A percentile compares a stretch with the other conserved stretches of the same genome.
phyloP scores from a whole-genome alignment of 768 basidiomycete genomes.

The Auriscalpium vulgare region DNA sequence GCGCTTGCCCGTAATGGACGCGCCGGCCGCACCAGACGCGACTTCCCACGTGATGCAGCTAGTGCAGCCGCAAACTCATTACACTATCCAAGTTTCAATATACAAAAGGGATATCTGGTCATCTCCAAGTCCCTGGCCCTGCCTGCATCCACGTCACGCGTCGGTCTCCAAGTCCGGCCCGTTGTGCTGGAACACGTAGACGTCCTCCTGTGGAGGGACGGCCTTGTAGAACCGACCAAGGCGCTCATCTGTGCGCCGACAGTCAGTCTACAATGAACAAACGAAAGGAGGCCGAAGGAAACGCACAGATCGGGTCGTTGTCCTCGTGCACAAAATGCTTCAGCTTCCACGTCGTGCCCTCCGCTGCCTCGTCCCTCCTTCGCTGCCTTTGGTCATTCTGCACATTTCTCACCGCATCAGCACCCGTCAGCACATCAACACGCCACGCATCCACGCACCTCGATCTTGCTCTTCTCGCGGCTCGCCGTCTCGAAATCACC shows the following conservation, averaged over 20 bases:
- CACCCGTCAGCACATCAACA: background rate
- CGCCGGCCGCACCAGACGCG: too few relatives aligned
- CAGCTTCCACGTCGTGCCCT: slow-evolving; percentile 64
- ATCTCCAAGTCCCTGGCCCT: too few relatives aligned
- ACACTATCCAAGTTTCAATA: too few relatives aligned
- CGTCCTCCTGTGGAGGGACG: slow-evolving; percentile 65
- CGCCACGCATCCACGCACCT: slow-evolving; percentile 38
- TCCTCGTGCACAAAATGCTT: slow-evolving; percentile 71
- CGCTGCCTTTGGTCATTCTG: slow-evolving; percentile 91
- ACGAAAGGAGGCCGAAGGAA: background rate
- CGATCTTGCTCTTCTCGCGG: slow-evolving; percentile 82
- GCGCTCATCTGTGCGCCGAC: slow-evolving; percentile 43
- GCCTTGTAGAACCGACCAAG: slow-evolving; percentile 57
- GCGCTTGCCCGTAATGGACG: too few relatives aligned
- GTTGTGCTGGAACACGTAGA: slow-evolving; percentile 63
- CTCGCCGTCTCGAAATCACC: slow-evolving; percentile 91
- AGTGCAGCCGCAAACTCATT: too few relatives aligned
- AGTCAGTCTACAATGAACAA: background rate
- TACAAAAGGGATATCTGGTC: too few relatives aligned
- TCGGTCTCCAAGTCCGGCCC: slow-evolving; percentile 19
- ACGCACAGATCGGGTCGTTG: slow-evolving; percentile 66
- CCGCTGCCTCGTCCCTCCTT: slow-evolving; percentile 72
- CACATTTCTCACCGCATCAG: background rate
- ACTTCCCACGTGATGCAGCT: too few relatives aligned
- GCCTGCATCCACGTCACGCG: too few relatives aligned